Base-by-base conservation (phyloP, 345 rosid species). In the Gossypium raimondii region DNA sequence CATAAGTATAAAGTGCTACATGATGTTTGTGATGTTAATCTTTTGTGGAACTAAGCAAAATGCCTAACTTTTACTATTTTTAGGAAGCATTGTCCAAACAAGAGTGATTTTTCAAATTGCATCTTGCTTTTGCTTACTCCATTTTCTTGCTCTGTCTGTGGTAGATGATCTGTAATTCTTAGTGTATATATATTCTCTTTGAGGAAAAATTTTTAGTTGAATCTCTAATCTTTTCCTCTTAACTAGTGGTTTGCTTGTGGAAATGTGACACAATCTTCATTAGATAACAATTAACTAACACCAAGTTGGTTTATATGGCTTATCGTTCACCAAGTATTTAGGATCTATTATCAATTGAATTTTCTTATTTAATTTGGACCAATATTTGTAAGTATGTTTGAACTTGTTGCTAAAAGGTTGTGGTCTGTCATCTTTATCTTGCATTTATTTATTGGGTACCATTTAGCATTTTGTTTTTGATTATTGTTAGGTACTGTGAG, bases 401-500 rank as follows among this genome's bases (percentile, higher is more conserved):
- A 47, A 67, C 18, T 12, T 67, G 20, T 48, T 67, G 57, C 20
- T 67, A 3, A 3, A 48, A 24, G 57, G 2, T 25, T 67, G 41
- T 45, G 72, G 38, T 24, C 70, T 18, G 44, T 65, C 27, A 3
- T 24, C 16, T 13, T 67, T 67, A 22, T 67, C 56, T 3, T 48
- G 43, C 12, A 25, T 47, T 24, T 67, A 3, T 67, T 48, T 67
- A 48, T 47, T 12, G 1, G 38, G 22, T 47, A 14, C 1, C 12
- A 24, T 6, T 67, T 34, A 22, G 57, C 72, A 48, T 48, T 48
- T 47, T 47, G 18, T 47, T 67, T 18, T 66, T 44, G 10, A 57
- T 48, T 67, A 43, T 58, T 58, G 24, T 29, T 70, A 94, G 98
- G 91, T 92, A 92, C 77, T 92, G 98, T 47, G 97, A 92, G 79